These are phyloP conservation scores for Tetracladium setigerum DNA, from an alignment of 495 filamentous ascomycete genomes.

Conservation along the genomic window DNA sequence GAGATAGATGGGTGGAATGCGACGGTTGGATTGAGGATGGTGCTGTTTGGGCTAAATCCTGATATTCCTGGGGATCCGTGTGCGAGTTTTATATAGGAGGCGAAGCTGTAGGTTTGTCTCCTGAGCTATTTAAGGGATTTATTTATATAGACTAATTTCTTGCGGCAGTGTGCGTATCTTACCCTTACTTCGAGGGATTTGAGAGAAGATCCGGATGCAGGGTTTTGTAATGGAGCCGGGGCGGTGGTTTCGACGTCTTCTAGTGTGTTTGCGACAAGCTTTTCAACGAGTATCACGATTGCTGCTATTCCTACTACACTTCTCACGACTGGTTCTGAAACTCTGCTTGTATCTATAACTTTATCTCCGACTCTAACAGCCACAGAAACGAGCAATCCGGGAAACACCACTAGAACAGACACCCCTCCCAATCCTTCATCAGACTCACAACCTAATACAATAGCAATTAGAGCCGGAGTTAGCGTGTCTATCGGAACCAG, in stretches of 20 bases:
- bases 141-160: not conserved
- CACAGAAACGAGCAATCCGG: too few species aligned
- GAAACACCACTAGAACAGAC: not conserved
- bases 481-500: not conserved
- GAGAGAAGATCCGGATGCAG: not conserved
- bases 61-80: not conserved
- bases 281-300: too few species aligned
- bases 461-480: not conserved
- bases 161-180: not conserved
- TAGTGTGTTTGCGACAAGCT: too few species aligned
- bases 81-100: not conserved
- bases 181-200: not conserved
- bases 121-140: not conserved
- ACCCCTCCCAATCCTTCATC: not conserved
- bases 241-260: too few species aligned
- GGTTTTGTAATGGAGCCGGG: not conserved
- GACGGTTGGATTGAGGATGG: not conserved
- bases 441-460: not conserved
- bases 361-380: too few species aligned
- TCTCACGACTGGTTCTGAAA: too few species aligned
- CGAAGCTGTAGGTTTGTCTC: not conserved
- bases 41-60: not conserved
- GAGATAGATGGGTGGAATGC: constrained; percentile 1
- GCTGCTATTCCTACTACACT: too few species aligned
- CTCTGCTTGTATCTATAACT: too few species aligned